Evolutionary conservation across 257 asterid species (phyloP), one percentile per base, ranked within the genome.

Genomic region (Capsicum pubescens): DNA sequence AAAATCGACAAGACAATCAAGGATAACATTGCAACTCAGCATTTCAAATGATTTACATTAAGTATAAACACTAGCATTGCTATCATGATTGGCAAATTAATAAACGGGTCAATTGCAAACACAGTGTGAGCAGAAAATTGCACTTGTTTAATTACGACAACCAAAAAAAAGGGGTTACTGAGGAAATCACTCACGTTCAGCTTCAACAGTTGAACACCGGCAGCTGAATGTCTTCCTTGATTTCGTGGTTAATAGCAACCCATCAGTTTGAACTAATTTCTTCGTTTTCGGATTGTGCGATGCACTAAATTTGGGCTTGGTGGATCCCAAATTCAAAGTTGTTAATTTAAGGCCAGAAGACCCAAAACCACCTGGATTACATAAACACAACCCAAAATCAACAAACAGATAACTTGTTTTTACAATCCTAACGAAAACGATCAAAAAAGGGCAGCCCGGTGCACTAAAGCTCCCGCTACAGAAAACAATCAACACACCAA

Each of bases 321-420:
- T 84, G 79, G 82, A 85, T 85, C 87, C 88, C 78, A 90, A 85
- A 82, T 89, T 88, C 89, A 87, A 86, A 63, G 82, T 90, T 82
- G 86, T 88, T 36, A 90, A 84, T 87, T 89, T 90, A 59, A 91
- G 77, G 82, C 95, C 86, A 79, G 94, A 87, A 88, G 90, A 88
- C 90, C 95, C 93, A 83, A 89, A 84, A 83, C 94, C 87, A 69
- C 91, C 97, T 92, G 88, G 85, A 89, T 85, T 69, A 79, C 70
- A 79, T 35, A 79, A 59, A 72, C 48, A 64, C 85, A 67, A 7
- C 60, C 79, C 46, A 57, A 58, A 79, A 66, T 17, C 85, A 83
- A 58, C 15, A 84, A 66, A 17, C 42, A 8, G 3, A 21, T 12
- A 74, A 50, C 21, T 21, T 35, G 48, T 35, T 66, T 13, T 14